Percentiles rank a stretch among this genome's conserved stretches.
Evolutionary conservation across 2,329 filamentous ascomycete genomes (phyloP).

Genomic region (Cercospora sojina): DNA sequence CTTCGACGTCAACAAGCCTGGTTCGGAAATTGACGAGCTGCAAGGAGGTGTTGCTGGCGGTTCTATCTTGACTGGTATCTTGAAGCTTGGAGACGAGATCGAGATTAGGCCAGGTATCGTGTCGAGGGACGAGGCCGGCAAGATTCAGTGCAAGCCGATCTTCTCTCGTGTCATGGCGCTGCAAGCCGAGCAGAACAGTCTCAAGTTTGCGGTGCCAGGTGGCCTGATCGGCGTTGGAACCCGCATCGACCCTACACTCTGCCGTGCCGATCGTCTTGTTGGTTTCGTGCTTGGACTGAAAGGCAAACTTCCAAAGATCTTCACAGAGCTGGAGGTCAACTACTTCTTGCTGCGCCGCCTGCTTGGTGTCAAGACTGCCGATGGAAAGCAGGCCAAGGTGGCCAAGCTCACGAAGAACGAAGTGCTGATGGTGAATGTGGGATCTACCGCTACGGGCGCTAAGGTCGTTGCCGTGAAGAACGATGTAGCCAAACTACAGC

Average conservation of each 20-base stretch:
- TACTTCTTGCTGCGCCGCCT: slow-evolving; percentile 95
- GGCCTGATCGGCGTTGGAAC: slow-evolving; percentile 98
- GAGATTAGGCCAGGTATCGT: slow-evolving; percentile 99
- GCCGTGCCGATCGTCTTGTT: slow-evolving; percentile 97
- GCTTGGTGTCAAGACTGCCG: slow-evolving; percentile 93
- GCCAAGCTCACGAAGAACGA: slow-evolving; percentile 98
- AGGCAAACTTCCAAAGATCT: slow-evolving; percentile 91
- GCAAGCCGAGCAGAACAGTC: slow-evolving; percentile 96
- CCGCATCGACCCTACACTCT: slow-evolving; percentile 93
- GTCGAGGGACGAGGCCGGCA: slow-evolving; percentile 87
- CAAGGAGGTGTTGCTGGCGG: slow-evolving; percentile 99
- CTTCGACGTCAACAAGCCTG: slow-evolving; percentile 99
- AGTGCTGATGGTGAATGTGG: slow-evolving; percentile 99
- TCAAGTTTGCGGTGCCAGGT: slow-evolving; percentile 97
- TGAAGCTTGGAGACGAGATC: slow-evolving; percentile 97
- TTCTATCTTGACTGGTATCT: slow-evolving; percentile 90
- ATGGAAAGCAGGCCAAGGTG: slow-evolving; percentile 99
- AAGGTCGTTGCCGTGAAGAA: slow-evolving; percentile 97
- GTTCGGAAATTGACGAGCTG: slow-evolving; percentile 95
- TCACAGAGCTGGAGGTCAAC: slow-evolving; percentile 98
- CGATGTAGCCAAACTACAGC: slow-evolving; percentile 89
- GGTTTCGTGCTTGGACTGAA: slow-evolving; percentile 96
- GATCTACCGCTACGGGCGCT: slow-evolving; percentile 92
- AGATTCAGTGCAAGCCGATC: slow-evolving; percentile 95
- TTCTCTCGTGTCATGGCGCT: slow-evolving; percentile 92